Percentiles rank a stretch among this genome's conserved stretches.
phyloP scores from a whole-genome alignment of 352 stramenopile genomes.

The Globisporangium camurandrum region DNA sequence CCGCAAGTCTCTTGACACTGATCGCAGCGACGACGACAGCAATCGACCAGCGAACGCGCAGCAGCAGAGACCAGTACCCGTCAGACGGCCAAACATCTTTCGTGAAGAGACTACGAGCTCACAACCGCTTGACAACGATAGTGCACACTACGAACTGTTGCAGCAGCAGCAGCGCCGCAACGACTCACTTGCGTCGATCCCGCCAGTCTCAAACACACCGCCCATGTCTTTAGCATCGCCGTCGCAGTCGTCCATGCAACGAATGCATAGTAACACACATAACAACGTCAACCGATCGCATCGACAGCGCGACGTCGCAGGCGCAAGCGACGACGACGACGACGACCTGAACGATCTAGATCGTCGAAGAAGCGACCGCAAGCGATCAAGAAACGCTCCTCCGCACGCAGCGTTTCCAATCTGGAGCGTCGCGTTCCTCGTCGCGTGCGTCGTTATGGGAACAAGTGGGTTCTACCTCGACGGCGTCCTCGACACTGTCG shows the following conservation, averaged over 20 bases:
- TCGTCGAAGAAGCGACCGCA: too few relatives aligned
- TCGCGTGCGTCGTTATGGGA: constrained; percentile 30
- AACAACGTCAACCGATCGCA: neutral
- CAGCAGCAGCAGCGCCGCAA: constrained; percentile 3
- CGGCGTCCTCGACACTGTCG: constrained; percentile 27
- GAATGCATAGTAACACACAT: neutral
- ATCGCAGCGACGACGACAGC: constrained; percentile 1
- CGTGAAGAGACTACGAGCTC: constrained; percentile 22
- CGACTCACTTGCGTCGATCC: constrained; percentile 17
- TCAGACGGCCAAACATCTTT: constrained; percentile 8
- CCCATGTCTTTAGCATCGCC: constrained; percentile 11
- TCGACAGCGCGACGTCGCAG: too few relatives aligned
- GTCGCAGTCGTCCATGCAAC: neutral
- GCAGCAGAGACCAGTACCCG: neutral
- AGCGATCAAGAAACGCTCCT: too few relatives aligned
- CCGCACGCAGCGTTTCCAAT: constrained; percentile 19
- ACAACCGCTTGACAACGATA: constrained; percentile 3
- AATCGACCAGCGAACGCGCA: too few relatives aligned
- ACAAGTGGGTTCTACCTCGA: constrained; percentile 48
- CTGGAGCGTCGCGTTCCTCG: constrained; percentile 38
- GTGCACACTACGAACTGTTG: too few relatives aligned
- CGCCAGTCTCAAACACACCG: constrained; percentile 20
- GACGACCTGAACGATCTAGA: neutral
- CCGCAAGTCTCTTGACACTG: constrained; percentile 1
- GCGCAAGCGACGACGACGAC: neutral